Evolutionary conservation across 176 grass and related monocot genomes (phyloP).

Genomic region (Aegilops speltoides): DNA sequence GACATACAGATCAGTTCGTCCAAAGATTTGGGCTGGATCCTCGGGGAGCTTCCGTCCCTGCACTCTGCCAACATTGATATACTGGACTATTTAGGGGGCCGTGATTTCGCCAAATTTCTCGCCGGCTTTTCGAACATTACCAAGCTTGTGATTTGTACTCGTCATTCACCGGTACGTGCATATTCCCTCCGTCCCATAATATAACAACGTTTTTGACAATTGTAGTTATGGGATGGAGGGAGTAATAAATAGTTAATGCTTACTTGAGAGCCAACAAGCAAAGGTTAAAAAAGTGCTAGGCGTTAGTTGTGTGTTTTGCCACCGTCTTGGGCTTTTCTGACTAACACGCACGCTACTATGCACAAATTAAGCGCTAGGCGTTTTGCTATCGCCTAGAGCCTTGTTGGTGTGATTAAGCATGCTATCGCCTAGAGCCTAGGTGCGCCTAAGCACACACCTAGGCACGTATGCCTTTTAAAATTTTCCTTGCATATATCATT

Average conservation of each 20-base stretch:
- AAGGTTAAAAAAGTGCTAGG: too few species aligned
- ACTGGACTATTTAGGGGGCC: not conserved
- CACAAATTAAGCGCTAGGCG: too few species aligned
- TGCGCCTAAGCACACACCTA: too few species aligned
- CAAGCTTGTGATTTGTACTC: not conserved
- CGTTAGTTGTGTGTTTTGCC: too few species aligned
- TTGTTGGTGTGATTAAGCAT: too few species aligned
- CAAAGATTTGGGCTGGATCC: slow-evolving; percentile 19
- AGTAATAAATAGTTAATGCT: not conserved
- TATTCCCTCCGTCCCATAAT: not conserved
- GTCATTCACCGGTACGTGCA: not conserved
- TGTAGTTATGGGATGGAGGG: too few species aligned
- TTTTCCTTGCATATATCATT: not conserved
- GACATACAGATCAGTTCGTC: not conserved
- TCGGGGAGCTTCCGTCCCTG: not conserved
- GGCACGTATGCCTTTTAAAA: too few species aligned
- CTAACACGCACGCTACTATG: too few species aligned
- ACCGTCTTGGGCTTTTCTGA: too few species aligned
- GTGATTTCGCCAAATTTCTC: slow-evolving; percentile 24
- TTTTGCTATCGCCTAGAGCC: too few species aligned
- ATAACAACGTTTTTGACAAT: too few species aligned
- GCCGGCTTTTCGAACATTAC: not conserved
- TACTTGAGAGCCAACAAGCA: not conserved
- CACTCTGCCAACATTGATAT: slow-evolving; percentile 20
- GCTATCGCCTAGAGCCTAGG: too few species aligned